Evolutionary conservation across 495 filamentous ascomycete species (phyloP).

Genomic region (Tuber umbilicatum): DNA sequence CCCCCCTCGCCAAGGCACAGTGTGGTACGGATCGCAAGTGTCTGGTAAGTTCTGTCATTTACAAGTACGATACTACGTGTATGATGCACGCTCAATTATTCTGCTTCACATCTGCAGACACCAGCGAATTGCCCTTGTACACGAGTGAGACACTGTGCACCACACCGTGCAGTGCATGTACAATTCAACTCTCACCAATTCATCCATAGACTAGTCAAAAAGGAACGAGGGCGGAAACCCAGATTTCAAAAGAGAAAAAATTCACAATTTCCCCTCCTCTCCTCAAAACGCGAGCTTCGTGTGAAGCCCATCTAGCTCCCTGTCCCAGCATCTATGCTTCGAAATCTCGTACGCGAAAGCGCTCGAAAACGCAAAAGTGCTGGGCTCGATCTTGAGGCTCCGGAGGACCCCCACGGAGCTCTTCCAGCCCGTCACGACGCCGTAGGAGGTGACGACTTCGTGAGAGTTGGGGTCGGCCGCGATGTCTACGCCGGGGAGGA

Average conservation of each 20-base stretch:
- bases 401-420: slow-evolving; percentile 51
- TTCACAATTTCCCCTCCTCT: background rate
- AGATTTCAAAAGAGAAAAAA: background rate
- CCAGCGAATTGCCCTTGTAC: background rate
- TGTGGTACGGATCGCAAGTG: too few relatives aligned
- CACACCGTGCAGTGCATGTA: background rate
- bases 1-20: too few relatives aligned
- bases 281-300: slow-evolving; percentile 39
- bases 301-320: slow-evolving; percentile 37
- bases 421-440: slow-evolving; percentile 58
- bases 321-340: slow-evolving; percentile 40
- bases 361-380: slow-evolving; percentile 43
- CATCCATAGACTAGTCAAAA: background rate
- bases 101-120: background rate
- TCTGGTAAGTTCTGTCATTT: too few relatives aligned
- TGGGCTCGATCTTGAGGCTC: slow-evolving; percentile 54
- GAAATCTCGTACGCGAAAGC: slow-evolving; percentile 36
- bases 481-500: slow-evolving; percentile 34
- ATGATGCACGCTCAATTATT: background rate
- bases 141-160: background rate
- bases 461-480: slow-evolving; percentile 39
- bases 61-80: background rate
- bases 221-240: background rate
- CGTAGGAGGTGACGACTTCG: slow-evolving; percentile 60
- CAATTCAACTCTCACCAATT: background rate